Conservation (phyloP, 2,329 filamentous ascomycete species). For the Metarhizium robertsii region DNA sequence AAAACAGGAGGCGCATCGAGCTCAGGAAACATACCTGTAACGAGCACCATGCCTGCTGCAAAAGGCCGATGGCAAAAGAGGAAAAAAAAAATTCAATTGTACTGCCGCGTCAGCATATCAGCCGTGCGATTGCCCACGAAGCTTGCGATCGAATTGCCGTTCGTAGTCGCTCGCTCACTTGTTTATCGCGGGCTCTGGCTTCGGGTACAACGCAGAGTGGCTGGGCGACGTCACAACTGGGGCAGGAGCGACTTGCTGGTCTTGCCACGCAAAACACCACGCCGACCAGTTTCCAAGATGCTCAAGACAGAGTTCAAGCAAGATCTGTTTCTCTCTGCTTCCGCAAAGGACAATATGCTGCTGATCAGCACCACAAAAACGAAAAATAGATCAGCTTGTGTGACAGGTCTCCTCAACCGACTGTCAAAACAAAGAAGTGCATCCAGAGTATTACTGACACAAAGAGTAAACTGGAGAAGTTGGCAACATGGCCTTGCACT, state of each 20-base stretch:
- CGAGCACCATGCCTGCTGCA: constrained; percentile 1
- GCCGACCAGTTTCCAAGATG: background rate
- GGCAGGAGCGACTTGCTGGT: background rate
- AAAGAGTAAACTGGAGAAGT: background rate
- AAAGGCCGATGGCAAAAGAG: background rate
- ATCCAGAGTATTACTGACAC: background rate
- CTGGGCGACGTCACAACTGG: constrained; percentile 2
- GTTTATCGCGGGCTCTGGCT: background rate
- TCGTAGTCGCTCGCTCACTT: background rate
- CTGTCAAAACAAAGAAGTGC: background rate
- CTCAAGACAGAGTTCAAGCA: background rate
- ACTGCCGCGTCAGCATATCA: background rate
- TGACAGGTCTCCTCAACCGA: background rate
- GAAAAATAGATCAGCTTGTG: background rate
- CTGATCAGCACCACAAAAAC: background rate
- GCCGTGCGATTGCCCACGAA: background rate
- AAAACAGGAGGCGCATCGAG: background rate
- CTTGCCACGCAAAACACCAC: background rate
- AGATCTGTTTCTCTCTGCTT: background rate
- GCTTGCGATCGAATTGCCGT: background rate
- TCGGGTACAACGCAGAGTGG: background rate
- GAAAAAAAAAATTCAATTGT: no score
- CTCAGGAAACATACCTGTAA: constrained; percentile 1
- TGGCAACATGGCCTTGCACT: background rate
- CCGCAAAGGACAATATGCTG: background rate